Percentiles rank a stretch among this genome's conserved stretches.
These are phyloP conservation scores for Mentha longifolia DNA, from an alignment of 257 asterid genomes.

Conservation along the genomic window DNA sequence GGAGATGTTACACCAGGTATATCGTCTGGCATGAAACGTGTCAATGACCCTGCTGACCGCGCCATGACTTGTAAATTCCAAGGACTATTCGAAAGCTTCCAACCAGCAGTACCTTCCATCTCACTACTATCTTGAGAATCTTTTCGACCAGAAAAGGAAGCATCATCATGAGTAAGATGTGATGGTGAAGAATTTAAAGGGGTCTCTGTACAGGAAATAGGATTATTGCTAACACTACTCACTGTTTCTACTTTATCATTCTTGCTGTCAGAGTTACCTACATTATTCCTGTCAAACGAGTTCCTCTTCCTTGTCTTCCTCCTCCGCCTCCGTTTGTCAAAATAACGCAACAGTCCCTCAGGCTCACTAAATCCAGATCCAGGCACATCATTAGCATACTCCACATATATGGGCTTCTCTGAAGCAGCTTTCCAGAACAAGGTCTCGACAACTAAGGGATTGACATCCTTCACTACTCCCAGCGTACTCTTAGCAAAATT, in stretches of 20 bases:
- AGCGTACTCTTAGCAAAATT: conserved; percentile 71
- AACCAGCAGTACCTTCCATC: conserved; percentile 86
- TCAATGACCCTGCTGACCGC: conserved; percentile 90
- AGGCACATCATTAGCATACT: conserved; percentile 98
- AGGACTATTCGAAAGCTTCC: conserved; percentile 95
- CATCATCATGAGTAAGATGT: conserved; percentile 32
- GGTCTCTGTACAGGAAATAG: conserved; percentile 42
- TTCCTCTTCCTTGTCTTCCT: conserved; percentile 58
- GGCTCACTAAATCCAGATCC: conserved; percentile 94
- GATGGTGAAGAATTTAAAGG: conserved; percentile 43
- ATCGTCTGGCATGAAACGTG: conserved; percentile 99
- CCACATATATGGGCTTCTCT: conserved; percentile 86
- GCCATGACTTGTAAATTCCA: conserved; percentile 99
- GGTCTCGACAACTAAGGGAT: conserved; percentile 74
- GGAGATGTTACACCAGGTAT: conserved; percentile 99
- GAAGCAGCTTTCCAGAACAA: conserved; percentile 91
- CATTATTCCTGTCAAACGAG: conserved; percentile 64
- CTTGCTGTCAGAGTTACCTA: conserved; percentile 44
- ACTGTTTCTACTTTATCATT: conserved; percentile 46
- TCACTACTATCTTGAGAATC: conserved; percentile 49
- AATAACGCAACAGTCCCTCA: conserved; percentile 63
- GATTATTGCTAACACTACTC: conserved; percentile 39
- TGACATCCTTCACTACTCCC: conserved; percentile 73
- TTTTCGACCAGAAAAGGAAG: conserved; percentile 44
- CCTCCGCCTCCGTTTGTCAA: conserved; percentile 60